Evolutionary conservation across 768 basidiomycete species (phyloP).

Genomic region (Suillus paluster): DNA sequence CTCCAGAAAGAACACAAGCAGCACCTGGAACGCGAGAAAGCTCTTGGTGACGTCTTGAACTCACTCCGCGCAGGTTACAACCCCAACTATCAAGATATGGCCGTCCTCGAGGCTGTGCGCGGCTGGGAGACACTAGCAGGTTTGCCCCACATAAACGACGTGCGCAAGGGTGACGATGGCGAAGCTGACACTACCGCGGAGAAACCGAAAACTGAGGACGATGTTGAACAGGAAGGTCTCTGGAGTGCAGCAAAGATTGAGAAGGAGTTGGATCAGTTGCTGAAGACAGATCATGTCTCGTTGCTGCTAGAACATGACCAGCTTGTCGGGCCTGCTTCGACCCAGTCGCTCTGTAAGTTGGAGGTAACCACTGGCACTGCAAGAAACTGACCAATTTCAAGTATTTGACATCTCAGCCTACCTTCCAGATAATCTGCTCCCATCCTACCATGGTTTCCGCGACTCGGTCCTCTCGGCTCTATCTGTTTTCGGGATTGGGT

Average conservation of each 20-base stretch:
- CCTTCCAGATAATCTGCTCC: conserved; percentile 80
- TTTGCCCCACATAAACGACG: conserved; percentile 73
- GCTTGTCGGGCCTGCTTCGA: conserved; percentile 53
- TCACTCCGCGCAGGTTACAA: conserved; percentile 87
- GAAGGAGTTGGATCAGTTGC: conserved; percentile 56
- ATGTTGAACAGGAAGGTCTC: conserved; percentile 58
- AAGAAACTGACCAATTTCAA: conserved; percentile 32
- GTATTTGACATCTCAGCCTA: conserved; percentile 84
- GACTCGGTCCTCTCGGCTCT: conserved; percentile 66
- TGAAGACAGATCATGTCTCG: conserved; percentile 71
- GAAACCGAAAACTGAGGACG: conserved; percentile 36
- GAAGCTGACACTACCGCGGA: conserved; percentile 30
- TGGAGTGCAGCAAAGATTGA: conserved; percentile 68
- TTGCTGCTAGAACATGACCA: conserved; percentile 81
- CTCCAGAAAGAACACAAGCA: conserved; percentile 74
- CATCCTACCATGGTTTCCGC: conserved; percentile 72
- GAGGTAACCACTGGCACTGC: not conserved
- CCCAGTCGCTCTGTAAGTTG: conserved; percentile 60
- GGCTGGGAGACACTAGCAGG: conserved; percentile 85
- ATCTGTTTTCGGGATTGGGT: conserved; percentile 62
- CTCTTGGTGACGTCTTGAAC: conserved; percentile 83
- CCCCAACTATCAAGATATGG: conserved; percentile 99
- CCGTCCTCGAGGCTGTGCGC: conserved; percentile 93
- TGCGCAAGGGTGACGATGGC: conserved; percentile 51
- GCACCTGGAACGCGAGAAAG: conserved; percentile 73